Evolutionary conservation across 805 yeast species (phyloP).

Genomic region (Grigorovia humatica): DNA sequence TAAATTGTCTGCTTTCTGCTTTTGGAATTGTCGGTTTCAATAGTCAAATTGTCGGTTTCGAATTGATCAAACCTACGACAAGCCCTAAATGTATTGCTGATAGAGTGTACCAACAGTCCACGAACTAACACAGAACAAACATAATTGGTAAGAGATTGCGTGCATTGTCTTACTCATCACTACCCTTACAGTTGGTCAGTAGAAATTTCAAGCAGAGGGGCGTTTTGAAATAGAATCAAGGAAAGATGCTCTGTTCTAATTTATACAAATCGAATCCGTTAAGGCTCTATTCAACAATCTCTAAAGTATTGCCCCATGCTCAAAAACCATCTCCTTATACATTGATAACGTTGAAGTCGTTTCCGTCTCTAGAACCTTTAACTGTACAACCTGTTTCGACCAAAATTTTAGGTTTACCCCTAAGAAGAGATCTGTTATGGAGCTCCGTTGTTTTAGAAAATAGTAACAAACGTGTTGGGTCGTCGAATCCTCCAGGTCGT

Average conservation of each 20-base stretch:
- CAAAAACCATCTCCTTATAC: constrained; percentile 56
- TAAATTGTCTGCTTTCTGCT: background rate
- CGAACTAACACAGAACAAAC: no score
- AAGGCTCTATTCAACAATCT: background rate
- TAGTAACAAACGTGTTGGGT: constrained; percentile 79
- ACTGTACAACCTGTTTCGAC: constrained; percentile 67
- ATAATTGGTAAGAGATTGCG: no score
- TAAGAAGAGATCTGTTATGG: constrained; percentile 90
- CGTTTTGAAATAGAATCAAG: no score
- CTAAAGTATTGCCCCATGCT: constrained; percentile 15
- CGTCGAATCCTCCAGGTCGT: constrained; percentile 79
- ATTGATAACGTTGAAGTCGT: constrained; percentile 64
- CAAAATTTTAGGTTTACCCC: constrained; percentile 56
- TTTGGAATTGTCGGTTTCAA: background rate
- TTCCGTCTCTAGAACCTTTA: constrained; percentile 87
- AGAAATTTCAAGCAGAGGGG: no score
- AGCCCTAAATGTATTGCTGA: no score
- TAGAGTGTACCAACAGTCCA: no score
- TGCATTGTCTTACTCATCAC: no score
- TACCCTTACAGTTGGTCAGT: no score
- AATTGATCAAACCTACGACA: background rate
- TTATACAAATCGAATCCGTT: background rate
- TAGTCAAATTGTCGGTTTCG: no score
- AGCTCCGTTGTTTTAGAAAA: constrained; percentile 88
- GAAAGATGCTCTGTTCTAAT: background rate